Percentiles rank a stretch among this genome's conserved stretches.
phyloP scores from a whole-genome alignment of 2,329 filamentous ascomycete species.

The Paraphoma chrysanthemicola region DNA sequence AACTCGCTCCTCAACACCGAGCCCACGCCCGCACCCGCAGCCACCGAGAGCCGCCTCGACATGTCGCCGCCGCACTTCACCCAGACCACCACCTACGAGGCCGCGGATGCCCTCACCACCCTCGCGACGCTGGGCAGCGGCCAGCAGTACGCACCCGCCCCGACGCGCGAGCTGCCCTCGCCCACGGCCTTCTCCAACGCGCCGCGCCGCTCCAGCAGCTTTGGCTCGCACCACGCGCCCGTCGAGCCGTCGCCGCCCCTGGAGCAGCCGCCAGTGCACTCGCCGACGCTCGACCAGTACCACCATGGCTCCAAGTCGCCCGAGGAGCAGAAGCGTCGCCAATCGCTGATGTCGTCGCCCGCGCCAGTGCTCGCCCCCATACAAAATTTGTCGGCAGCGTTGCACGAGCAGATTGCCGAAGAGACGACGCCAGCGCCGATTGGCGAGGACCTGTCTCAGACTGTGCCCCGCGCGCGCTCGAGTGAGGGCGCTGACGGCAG shows the following conservation, averaged over 20 bases:
- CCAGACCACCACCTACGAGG: slow-evolving; percentile 43
- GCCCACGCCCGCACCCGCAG: slow-evolving; percentile 13
- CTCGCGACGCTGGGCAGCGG: slow-evolving; percentile 43
- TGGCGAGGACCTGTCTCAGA: slow-evolving; percentile 34
- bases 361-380: slow-evolving; percentile 51
- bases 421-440: slow-evolving; percentile 17
- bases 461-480: slow-evolving; percentile 19
- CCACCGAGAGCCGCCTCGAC: slow-evolving; percentile 19
- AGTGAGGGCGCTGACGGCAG: slow-evolving; percentile 13
- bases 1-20: slow-evolving; percentile 46
- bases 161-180: slow-evolving; percentile 39
- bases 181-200: slow-evolving; percentile 36
- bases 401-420: slow-evolving; percentile 29
- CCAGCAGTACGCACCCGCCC: slow-evolving; percentile 35
- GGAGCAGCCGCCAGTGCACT: slow-evolving; percentile 43
- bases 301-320: slow-evolving; percentile 55
- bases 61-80: slow-evolving; percentile 12
- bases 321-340: slow-evolving; percentile 50
- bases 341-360: slow-evolving; percentile 41
- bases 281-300: slow-evolving; percentile 57
- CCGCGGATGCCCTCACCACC: slow-evolving; percentile 49
- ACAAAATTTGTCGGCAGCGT: slow-evolving; percentile 36
- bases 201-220: slow-evolving; percentile 44
- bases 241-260: slow-evolving; percentile 50
- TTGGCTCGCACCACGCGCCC: slow-evolving; percentile 40